Evolutionary conservation across 192 early-diverging fungal genomes (phyloP).

Genomic region (Coemansia sp.): DNA sequence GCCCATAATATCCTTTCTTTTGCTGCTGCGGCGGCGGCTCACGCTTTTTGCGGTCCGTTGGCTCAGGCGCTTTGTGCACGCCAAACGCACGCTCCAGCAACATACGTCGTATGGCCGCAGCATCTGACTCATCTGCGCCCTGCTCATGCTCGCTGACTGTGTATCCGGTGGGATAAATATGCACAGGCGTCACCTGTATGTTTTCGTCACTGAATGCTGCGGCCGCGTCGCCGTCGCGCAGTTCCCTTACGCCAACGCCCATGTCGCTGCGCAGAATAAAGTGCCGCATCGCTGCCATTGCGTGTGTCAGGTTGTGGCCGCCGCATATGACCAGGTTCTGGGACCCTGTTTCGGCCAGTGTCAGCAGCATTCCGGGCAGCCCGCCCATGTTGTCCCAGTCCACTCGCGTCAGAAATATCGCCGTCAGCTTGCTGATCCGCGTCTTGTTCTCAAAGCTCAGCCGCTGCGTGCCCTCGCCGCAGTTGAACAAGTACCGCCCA

Average conservation of each 20-base stretch:
- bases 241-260: conserved; percentile 60
- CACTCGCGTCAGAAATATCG: conserved; percentile 79
- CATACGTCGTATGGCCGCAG: conserved; percentile 10
- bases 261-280: conserved; percentile 70
- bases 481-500: conserved; percentile 89
- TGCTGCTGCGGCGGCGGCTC: conserved; percentile 22
- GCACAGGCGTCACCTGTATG: conserved; percentile 64
- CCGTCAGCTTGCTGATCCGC: conserved; percentile 68
- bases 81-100: conserved; percentile 39
- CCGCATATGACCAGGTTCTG: conserved; percentile 66
- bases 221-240: conserved; percentile 42
- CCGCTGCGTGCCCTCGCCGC: conserved; percentile 87
- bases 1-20: conserved; percentile 34
- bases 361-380: conserved; percentile 90
- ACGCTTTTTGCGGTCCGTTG: conserved; percentile 8
- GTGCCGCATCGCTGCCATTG: conserved; percentile 71
- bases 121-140: conserved; percentile 34
- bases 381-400: conserved; percentile 88
- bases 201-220: conserved; percentile 65
- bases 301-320: conserved; percentile 77
- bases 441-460: conserved; percentile 76
- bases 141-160: conserved; percentile 8
- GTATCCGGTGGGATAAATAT: conserved; percentile 59
- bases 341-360: conserved; percentile 74
- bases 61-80: conserved; percentile 11